A percentile compares a stretch with the other conserved stretches of the same genome.
phyloP scores from a whole-genome alignment of 495 filamentous ascomycete species.

The Xylaria venustula region DNA sequence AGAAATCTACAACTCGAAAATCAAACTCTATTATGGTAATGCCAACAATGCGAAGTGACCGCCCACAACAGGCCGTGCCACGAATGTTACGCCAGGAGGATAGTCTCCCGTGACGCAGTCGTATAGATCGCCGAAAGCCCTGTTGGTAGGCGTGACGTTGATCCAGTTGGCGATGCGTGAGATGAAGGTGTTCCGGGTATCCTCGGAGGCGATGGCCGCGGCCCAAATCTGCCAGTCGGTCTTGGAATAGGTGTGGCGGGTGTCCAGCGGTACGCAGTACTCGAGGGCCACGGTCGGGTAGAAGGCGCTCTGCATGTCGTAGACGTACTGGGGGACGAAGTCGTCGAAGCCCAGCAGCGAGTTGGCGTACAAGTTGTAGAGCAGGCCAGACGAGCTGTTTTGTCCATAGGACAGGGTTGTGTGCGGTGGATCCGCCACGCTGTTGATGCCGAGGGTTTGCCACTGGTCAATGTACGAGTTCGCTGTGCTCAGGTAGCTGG shows the following conservation, averaged over 20 bases:
- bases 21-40: conserved; percentile 33
- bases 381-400: conserved; percentile 54
- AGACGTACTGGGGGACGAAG: conserved; percentile 68
- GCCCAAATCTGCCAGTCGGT: conserved; percentile 86
- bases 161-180: conserved; percentile 72
- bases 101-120: conserved; percentile 61
- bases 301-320: conserved; percentile 75
- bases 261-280: conserved; percentile 84
- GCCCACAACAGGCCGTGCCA: conserved; percentile 77
- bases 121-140: conserved; percentile 78
- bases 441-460: conserved; percentile 70
- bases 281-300: conserved; percentile 70
- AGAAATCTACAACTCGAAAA: neutral
- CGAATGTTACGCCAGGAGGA: conserved; percentile 65
- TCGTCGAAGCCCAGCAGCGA: conserved; percentile 64
- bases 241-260: conserved; percentile 81
- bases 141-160: conserved; percentile 67
- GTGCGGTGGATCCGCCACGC: conserved; percentile 62
- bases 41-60: conserved; percentile 80
- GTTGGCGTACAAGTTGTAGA: conserved; percentile 89
- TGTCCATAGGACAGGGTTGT: conserved; percentile 65
- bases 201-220: conserved; percentile 64
- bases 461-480: conserved; percentile 73
- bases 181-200: conserved; percentile 66
- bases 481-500: conserved; percentile 65